Base-by-base conservation (phyloP, 345 rosid genomes). In the Syzygium grande region DNA sequence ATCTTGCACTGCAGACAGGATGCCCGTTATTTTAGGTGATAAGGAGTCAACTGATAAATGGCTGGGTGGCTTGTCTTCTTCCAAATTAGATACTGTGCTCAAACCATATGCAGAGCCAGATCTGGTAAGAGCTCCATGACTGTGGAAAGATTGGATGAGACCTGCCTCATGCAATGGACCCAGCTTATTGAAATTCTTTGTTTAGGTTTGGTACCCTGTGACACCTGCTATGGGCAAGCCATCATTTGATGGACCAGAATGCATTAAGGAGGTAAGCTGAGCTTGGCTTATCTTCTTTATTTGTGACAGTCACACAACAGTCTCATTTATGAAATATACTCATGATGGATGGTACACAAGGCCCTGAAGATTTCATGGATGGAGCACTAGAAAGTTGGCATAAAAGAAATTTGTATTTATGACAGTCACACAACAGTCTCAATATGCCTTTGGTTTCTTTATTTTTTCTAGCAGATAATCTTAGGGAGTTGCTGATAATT, bases 231-330 rank as follows among this genome's bases (percentile, higher is more conserved):
- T 97, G 92, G 99, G 98, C 68, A 97, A 95, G 93, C 89, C 91
- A 85, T 92, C 96, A 84, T 93, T 95, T 87, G 94, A 95, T 88
- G 98, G 97, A 86, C 99, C 99, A n/a, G 99, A 97, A 89, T 96
- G 99, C 91, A 90, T 93, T 79, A 94, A 95, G 89, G 96, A 95
- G 97, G 98, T 96, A 51, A 19, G 92, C 54, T 84, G 27, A 59
- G 63, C 85, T 52, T 51, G 49, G 51, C 51, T 86, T 84, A 88
- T 59, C 65, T 55, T 51, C 59, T 80, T 43, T 59, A 58, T 58
- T 6, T 73, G 80, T 73, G 49, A 34, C 14, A 34, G 23, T 34
- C 11, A 34, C 80, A 19, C 49, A 19, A 34, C 80, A 17, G 46
- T 34, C 21, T 38, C 49, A 73, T 34, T 73, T 65, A 65, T 65